These are phyloP conservation scores for Pascua sp. DNA, from an alignment of 1,284 basidiomycete genomes.

Conservation along the genomic window DNA sequence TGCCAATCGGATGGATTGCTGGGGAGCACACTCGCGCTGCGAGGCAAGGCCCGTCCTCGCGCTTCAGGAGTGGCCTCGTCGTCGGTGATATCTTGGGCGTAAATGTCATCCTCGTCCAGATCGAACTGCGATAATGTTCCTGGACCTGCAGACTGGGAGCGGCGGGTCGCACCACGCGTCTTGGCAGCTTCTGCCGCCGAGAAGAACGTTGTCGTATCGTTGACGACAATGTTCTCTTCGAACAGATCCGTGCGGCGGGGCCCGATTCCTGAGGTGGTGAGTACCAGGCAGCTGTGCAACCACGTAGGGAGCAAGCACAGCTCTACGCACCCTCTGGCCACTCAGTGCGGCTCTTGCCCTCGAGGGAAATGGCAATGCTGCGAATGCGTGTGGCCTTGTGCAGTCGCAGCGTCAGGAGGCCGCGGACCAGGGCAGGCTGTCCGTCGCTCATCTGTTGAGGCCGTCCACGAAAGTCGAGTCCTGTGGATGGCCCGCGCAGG, in stretches of 20 bases:
- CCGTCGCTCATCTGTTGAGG: slow-evolving; percentile 53
- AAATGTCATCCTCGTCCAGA: slow-evolving; percentile 43
- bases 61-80: slow-evolving; percentile 17
- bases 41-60: slow-evolving; percentile 1
- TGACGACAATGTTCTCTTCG: slow-evolving; percentile 76
- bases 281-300: not conserved
- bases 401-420: slow-evolving; percentile 76
- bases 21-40: slow-evolving; percentile 39
- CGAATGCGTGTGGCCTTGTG: slow-evolving; percentile 80
- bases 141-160: slow-evolving; percentile 76
- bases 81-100: slow-evolving; percentile 4
- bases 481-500: slow-evolving; percentile 56
- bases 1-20: slow-evolving; percentile 24
- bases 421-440: slow-evolving; percentile 75
- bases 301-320: not conserved
- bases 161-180: slow-evolving; percentile 42
- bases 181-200: slow-evolving; percentile 51
- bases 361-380: slow-evolving; percentile 74
- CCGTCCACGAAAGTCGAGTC: slow-evolving; percentile 52
- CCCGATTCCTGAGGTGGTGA: slow-evolving; percentile 61
- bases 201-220: slow-evolving; percentile 71
- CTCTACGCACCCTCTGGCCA: slow-evolving; percentile 76
- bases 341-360: slow-evolving; percentile 62
- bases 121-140: slow-evolving; percentile 52
- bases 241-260: slow-evolving; percentile 71